These are phyloP conservation scores for Hyparrhenia diplandra DNA, from an alignment of 176 grass and related monocot species.

Conservation along the genomic window DNA sequence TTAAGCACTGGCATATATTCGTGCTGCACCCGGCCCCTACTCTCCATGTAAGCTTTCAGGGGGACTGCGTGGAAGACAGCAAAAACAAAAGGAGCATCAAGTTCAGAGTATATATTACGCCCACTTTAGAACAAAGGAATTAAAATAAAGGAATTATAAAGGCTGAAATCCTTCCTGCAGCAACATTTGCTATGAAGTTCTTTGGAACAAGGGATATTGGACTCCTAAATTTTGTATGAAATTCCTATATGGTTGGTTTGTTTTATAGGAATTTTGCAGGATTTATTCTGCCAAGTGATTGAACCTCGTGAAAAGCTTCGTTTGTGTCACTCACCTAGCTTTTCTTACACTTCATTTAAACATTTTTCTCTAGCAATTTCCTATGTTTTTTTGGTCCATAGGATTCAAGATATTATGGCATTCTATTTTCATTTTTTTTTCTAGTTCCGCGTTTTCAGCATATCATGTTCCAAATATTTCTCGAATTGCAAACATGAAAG, in stretches of 20 bases:
- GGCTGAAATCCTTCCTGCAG: neutral
- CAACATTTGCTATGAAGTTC: neutral
- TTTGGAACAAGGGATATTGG: neutral
- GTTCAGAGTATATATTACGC: neutral
- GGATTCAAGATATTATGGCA: neutral
- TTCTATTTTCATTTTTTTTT: no score
- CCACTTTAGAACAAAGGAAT: no score
- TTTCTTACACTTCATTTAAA: neutral
- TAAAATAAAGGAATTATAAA: neutral
- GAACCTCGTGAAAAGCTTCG: neutral
- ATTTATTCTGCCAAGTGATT: neutral
- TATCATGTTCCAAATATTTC: neutral
- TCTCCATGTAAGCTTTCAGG: neutral
- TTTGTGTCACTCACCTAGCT: neutral
- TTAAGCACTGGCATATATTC: constrained; percentile 11
- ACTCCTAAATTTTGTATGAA: neutral
- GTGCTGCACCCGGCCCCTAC: constrained; percentile 10
- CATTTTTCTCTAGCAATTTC: neutral
- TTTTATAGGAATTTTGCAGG: neutral
- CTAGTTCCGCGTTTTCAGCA: neutral
- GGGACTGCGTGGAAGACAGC: neutral
- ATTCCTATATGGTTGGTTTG: neutral
- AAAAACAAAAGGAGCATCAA: neutral
- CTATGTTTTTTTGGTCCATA: neutral
- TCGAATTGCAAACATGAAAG: no score